Evolutionary conservation across 768 basidiomycete species (phyloP).

Genomic region (Amanita rubescens): DNA sequence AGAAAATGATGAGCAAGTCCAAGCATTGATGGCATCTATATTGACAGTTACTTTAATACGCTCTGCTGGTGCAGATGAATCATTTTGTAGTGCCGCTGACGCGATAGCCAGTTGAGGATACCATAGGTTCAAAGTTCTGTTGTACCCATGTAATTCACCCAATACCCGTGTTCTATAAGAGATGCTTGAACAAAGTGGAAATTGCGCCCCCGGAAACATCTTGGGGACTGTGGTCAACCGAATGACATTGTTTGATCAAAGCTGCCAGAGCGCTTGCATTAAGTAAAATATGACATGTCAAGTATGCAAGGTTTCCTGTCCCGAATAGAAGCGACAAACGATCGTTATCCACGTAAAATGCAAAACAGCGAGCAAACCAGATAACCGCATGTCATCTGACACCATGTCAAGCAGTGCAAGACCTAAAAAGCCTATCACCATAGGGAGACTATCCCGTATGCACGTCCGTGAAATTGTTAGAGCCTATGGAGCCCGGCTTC

Average conservation of each 20-base stretch:
- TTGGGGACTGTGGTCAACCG: no score
- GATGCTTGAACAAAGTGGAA: no score
- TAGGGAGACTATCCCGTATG: not conserved
- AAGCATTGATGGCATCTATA: not conserved
- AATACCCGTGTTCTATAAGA: no score
- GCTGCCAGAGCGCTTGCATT: no score
- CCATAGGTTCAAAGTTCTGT: no score
- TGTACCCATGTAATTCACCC: no score
- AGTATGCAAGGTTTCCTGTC: not conserved
- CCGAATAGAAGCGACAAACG: not conserved
- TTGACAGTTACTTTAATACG: no score
- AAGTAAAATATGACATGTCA: not conserved
- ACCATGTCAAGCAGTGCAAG: slow-evolving; percentile 3
- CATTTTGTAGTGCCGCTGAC: no score
- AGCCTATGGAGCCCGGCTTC: not conserved
- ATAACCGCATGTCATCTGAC: slow-evolving; percentile 6
- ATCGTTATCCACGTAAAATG: not conserved
- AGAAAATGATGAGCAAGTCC: not conserved
- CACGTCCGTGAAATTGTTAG: not conserved
- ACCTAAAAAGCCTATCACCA: not conserved
- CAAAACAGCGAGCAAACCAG: not conserved
- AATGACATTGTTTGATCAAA: no score
- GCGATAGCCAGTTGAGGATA: no score
- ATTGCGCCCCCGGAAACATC: no score
- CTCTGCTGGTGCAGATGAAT: no score